Base-by-base conservation (phyloP, 2,329 filamentous ascomycete species). In the Hymenoscyphus fraxineus region DNA sequence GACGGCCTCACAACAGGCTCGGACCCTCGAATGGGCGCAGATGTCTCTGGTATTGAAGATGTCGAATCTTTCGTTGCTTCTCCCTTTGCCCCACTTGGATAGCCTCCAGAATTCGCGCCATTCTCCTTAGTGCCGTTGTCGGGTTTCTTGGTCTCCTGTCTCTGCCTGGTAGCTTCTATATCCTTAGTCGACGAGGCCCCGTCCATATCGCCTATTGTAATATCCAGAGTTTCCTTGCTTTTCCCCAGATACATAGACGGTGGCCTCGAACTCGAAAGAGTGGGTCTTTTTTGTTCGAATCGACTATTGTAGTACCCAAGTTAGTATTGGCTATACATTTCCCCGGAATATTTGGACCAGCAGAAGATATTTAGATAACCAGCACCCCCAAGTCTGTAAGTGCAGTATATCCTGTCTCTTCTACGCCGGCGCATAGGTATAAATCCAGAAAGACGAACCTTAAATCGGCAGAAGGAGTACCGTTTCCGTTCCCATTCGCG, bases 201-300 rank as follows among this genome's bases (percentile, higher is more conserved):
- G 31, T 71, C 67, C 16, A 66, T 39, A 27, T 64, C 70, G 12
- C 69, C 71, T 67, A 73, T 70, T 40, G 69, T 74, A 35, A 75
- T 66, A 65, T 75, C 72, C 39, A 72, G 63, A 31, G 74, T 75
- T 56, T 74, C 73, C 58, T 73, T 76, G 39, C 73, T 73, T 62
- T 75, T 76, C 12, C 74, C 74, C 40, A 72, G 61, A 58, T 68
- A 67, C 73, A 76, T 74, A 19, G 71, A 74, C 39, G 73, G 70
- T 35, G 74, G 74, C 54, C 73, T 67, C 16, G 66, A 62, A 51
- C 64, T 54, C 6, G 67, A 62, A n/a, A 62, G 56, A 13, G 68
- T 60, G 38, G 71, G 57, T 59, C 67, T 70, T 60, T 68, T 71
- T 16, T 67, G 64, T 55, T 75, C 73, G 60, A 73, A 73, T 55